Base-by-base conservation (phyloP, 2,329 filamentous ascomycete genomes). In the Diaporthe helianthi region DNA sequence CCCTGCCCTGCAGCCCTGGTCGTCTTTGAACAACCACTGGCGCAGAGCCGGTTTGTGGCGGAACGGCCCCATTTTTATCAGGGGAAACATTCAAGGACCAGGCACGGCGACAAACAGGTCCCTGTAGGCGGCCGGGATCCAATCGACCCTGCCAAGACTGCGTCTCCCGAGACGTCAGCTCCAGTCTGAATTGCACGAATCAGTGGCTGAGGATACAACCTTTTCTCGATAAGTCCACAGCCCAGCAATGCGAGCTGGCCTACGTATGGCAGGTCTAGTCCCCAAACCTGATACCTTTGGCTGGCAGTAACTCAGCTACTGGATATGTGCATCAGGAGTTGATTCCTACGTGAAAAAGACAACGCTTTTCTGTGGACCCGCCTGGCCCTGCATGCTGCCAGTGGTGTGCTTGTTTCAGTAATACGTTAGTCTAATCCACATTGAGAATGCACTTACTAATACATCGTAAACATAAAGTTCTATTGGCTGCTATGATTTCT, bases 81-180 rank as follows among this genome's bases (percentile, higher is more conserved):
- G 38, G 47, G 31, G 44, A 36, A 54, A 36, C 19, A 8, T 36
- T n/a, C 12, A 46, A 29, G 29, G 22, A 55, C 51, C n/a, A 38
- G 26, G 52, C 51, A n/a, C 64, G 64, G 41, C 51, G 31, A 49
- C 19, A 46, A 33, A 26, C 3, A 54, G 15, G 31, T 26, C 44
- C n/a, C 33, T 15, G n/a, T n/a, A 49, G 26, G 47, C 33, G 54
- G 24, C 54, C 36, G 41, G 36, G 33, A 49, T 22, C 68, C 68
- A 69, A 69, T 67, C 31, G 53, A 69, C 36, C 36, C 29, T 61
- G 68, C 46, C 29, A 51, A 58, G 54, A 52, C 63, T 69, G 53
- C 68, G 63, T 63, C 44, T 33, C 63, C 53, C 64, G 36, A 67
- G 55, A 69, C 68, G 68, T 61, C 63, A 69, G 54, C 53, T 63